A percentile compares a stretch with the other conserved stretches of the same genome.
Evolutionary conservation across 2,329 filamentous ascomycete species (phyloP).

Genomic region (Pseudogymnoascus sp.): DNA sequence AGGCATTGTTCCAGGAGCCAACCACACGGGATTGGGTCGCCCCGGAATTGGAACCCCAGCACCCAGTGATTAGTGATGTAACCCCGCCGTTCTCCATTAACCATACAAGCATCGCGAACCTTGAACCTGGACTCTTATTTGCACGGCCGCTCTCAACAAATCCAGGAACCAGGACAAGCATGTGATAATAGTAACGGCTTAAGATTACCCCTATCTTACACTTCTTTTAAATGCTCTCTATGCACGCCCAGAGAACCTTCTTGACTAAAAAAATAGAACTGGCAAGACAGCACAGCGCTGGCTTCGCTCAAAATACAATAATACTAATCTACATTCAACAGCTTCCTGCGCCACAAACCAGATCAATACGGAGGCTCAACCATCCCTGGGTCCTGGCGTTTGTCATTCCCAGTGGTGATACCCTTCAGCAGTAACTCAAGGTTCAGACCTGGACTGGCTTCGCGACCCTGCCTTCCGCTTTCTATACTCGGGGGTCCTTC

Average conservation of each 20-base stretch:
- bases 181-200: conserved; percentile 3
- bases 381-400: conserved; percentile 1
- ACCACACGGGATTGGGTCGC: not conserved
- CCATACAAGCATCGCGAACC: not conserved
- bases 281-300: not conserved
- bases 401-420: conserved; percentile 25
- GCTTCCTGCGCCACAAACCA: not conserved
- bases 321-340: conserved; percentile 3
- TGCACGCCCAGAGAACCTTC: not conserved
- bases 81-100: not conserved
- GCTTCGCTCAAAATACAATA: conserved; percentile 8
- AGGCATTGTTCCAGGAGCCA: conserved; percentile 2
- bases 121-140: not conserved
- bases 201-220: conserved; percentile 7
- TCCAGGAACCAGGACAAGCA: not conserved
- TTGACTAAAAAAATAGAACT: not conserved
- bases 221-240: not conserved
- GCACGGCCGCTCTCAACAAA: not conserved
- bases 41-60: not conserved
- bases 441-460: conserved; percentile 19
- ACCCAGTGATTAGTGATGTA: not conserved
- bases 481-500: not conserved
- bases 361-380: conserved; percentile 4
- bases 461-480: not conserved
- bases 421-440: conserved; percentile 30